phyloP scores from a whole-genome alignment of 2,329 filamentous ascomycete genomes.

The Microcyclospora pomicola region DNA sequence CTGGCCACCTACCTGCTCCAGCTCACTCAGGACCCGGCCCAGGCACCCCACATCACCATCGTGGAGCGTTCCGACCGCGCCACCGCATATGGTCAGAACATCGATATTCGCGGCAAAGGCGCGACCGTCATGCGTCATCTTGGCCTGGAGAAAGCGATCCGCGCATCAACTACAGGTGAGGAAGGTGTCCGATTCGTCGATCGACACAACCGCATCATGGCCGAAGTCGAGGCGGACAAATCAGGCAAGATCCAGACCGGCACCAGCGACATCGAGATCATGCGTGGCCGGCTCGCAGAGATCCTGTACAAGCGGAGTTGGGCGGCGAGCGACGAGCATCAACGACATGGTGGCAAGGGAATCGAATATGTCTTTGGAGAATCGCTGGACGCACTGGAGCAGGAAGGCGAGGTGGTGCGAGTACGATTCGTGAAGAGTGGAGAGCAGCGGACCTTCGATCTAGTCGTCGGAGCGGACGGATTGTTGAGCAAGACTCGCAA shows the following conservation, averaged over 20 bases:
- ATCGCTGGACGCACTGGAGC: conserved; percentile 10
- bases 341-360: conserved; percentile 11
- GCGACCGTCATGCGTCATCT: conserved; percentile 16
- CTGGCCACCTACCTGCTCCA: conserved; percentile 16
- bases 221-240: conserved; percentile 13
- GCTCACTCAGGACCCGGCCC: conserved; percentile 4
- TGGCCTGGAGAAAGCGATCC: conserved; percentile 17
- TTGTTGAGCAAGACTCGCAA: conserved; percentile 17
- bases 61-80: conserved; percentile 13
- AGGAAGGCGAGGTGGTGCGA: conserved; percentile 13
- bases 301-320: conserved; percentile 12
- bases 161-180: conserved; percentile 14
- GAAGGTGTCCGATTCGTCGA: conserved; percentile 19
- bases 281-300: conserved; percentile 16
- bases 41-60: conserved; percentile 17
- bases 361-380: conserved; percentile 20
- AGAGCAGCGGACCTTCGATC: conserved; percentile 9
- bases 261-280: conserved; percentile 21
- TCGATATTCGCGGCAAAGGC: conserved; percentile 20
- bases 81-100: conserved; percentile 17
- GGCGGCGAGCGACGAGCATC: conserved; percentile 10
- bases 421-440: conserved; percentile 16
- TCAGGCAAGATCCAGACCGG: conserved; percentile 14
- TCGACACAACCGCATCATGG: conserved; percentile 9
- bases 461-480: conserved; percentile 23